Base-by-base conservation (phyloP, 2,329 filamentous ascomycete genomes). In the Coniochaeta sp. region DNA sequence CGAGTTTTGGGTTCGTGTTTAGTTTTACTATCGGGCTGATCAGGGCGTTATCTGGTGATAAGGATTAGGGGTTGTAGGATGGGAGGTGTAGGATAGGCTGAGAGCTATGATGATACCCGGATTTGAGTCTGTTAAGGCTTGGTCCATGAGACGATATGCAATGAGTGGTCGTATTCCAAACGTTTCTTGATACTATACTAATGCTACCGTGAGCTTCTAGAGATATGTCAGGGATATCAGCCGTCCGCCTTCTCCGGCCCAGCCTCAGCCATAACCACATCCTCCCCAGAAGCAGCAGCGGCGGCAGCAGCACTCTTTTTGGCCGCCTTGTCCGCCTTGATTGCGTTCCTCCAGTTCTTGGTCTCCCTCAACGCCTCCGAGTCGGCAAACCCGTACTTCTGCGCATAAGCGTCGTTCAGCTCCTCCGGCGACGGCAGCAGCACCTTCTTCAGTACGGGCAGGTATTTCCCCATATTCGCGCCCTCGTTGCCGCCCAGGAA, bases 1-100 rank as follows among this genome's bases (percentile, higher is more conserved):
- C 98, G 17, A 86, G 90, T 58, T 88, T 92, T 52, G 95, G 95
- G 0, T 86, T 97, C 22, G 72, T 93, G 62, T 80, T 98, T 42
- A 95, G 93, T 74, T 72, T 91, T 52, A 81, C 82, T 3, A 89
- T 96, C 75, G 91, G 91, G 12, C 81, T 89, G 59, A 80, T 93
- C 70, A 77, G 79, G 71, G 70, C 70, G 34, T 67, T 81, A 28
- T 75, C 75, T 0, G 74, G 73, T 4, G 75, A 75, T 28, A 67
- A 55, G n/a, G n/a, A n/a, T n/a, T n/a, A n/a, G n/a, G n/a, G n/a
- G n/a, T n/a, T n/a, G n/a, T n/a, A n/a, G 65, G 22, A 52, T 6
- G 47, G 22, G 47, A 3, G 24, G 22, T 52, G 26, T 52, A 52
- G 5, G 47, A 52, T 52, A 52, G 47, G 47, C 47, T 4, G 47